Conservation (phyloP, 345 rosid genomes). For the Cardiospermum halicacabum region DNA sequence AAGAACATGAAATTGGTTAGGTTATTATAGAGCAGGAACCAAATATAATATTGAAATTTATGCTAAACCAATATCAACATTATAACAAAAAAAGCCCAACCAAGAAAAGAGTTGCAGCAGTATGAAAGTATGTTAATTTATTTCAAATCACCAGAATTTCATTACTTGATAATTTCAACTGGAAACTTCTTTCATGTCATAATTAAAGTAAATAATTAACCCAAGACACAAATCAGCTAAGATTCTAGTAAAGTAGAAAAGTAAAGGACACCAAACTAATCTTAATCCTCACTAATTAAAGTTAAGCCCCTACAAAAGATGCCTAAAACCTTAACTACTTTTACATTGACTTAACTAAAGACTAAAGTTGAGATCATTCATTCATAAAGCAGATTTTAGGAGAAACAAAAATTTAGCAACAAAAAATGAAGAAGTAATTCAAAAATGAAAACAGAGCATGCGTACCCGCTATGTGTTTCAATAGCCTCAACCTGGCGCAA, state of each 20-base stretch:
- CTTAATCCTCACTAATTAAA: slow-evolving; percentile 27
- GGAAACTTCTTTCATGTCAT: not conserved
- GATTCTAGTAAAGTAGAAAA: not conserved
- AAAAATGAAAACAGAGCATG: no score
- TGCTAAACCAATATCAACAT: not conserved
- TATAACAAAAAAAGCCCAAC: not conserved
- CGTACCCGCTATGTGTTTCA: slow-evolving; percentile 90
- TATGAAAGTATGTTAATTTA: slow-evolving; percentile 1
- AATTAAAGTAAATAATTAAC: not conserved
- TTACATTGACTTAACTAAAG: slow-evolving; percentile 4
- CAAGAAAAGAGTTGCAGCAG: not conserved
- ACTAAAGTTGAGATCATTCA: slow-evolving; percentile 31
- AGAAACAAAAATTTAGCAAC: no score
- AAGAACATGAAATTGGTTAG: not conserved
- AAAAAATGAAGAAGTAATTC: no score
- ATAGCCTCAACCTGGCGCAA: slow-evolving; percentile 78
- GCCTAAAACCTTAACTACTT: slow-evolving; percentile 25
- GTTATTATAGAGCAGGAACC: not conserved
- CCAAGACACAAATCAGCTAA: slow-evolving; percentile 5
- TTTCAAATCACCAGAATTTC: not conserved
- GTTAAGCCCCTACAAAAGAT: slow-evolving; percentile 26
- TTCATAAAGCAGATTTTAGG: slow-evolving; percentile 26
- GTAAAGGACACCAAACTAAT: slow-evolving; percentile 17
- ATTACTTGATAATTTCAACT: not conserved
- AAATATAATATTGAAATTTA: not conserved